These are phyloP conservation scores for Keqinozyma sinolaborantium DNA, from an alignment of 1,139 yeast species.

Conservation along the genomic window DNA sequence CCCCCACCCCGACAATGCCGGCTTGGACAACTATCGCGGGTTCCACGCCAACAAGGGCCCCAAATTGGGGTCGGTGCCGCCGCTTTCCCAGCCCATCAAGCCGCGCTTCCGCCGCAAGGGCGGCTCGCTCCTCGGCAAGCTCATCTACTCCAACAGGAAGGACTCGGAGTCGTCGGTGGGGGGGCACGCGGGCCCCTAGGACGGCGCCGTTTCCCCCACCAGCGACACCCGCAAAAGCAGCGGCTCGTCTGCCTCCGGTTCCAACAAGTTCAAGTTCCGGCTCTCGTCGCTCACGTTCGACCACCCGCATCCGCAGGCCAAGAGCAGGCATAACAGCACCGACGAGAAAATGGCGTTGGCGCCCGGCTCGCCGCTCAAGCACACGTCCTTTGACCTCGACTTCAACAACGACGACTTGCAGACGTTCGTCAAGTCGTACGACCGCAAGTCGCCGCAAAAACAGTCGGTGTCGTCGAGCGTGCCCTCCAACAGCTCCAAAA, in stretches of 20 bases:
- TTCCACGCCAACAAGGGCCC: slow-evolving; percentile 41
- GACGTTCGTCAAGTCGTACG: slow-evolving; percentile 43
- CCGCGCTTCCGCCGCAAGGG: slow-evolving; percentile 46
- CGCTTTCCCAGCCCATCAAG: slow-evolving; percentile 47
- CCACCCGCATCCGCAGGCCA: slow-evolving; percentile 15
- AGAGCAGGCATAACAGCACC: neutral
- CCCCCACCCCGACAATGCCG: neutral
- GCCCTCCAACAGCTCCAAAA: slow-evolving; percentile 1
- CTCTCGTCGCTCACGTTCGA: slow-evolving; percentile 34
- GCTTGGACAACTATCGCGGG: slow-evolving; percentile 40
- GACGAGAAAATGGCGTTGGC: neutral
- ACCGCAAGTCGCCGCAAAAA: slow-evolving; percentile 1
- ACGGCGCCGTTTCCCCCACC: too few relatives aligned
- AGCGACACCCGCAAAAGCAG: too few relatives aligned
- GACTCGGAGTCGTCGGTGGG: slow-evolving; percentile 24
- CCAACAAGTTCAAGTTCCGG: slow-evolving; percentile 32
- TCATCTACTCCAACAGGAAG: slow-evolving; percentile 40
- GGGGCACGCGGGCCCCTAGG: slow-evolving; percentile 1
- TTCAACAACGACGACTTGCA: slow-evolving; percentile 50
- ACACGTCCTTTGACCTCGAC: slow-evolving; percentile 33
- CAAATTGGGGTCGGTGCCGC: slow-evolving; percentile 38
- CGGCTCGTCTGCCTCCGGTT: slow-evolving; percentile 10
- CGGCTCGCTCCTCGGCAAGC: slow-evolving; percentile 43
- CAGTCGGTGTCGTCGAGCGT: slow-evolving; percentile 3
- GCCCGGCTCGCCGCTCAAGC: neutral